Evolutionary conservation across 345 rosid species (phyloP), one percentile per base, ranked within the genome.

Genomic region (Nasturtium officinale): DNA sequence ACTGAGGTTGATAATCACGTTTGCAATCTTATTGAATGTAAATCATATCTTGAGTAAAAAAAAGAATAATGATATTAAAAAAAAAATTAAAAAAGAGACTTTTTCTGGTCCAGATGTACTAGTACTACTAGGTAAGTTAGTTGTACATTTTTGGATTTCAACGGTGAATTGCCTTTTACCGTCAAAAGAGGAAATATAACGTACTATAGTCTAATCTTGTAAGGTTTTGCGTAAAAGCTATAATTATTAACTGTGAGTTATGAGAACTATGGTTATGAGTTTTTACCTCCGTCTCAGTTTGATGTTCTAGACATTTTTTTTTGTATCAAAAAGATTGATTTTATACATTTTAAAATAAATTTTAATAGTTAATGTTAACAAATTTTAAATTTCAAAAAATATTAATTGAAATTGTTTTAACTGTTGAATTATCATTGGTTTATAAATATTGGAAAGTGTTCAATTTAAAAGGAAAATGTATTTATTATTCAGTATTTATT

Each of bases 221-320:
- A 53, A 42, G 11, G 6, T 9, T 55, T 17, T 72, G 61, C 30
- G 45, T 61, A 43, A 72, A 40, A 61, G 7, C 12, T 61, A 52
- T 51, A 50, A 11, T 48, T 48, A 23, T 10, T 33, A 48, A 48
- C 48, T 40, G 26, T 32, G 43, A 55, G 43, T 26, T 37, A 18
- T 42, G 16, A 25, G 5, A n/a, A n/a, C n/a, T n/a, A n/a, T n/a
- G n/a, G n/a, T n/a, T n/a, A n/a, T n/a, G n/a, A n/a, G n/a, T n/a
- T n/a, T n/a, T n/a, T n/a, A n/a, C n/a, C n/a, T n/a, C n/a, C n/a
- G n/a, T n/a, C n/a, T n/a, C n/a, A n/a, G n/a, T n/a, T n/a, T n/a
- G n/a, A n/a, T n/a, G n/a, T n/a, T n/a, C n/a, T n/a, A n/a, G n/a
- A n/a, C n/a, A n/a, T n/a, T n/a, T n/a, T n/a, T n/a, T n/a, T n/a